phyloP scores from a whole-genome alignment of 1,139 yeast species.

The Suhomyces ambrosiae region DNA sequence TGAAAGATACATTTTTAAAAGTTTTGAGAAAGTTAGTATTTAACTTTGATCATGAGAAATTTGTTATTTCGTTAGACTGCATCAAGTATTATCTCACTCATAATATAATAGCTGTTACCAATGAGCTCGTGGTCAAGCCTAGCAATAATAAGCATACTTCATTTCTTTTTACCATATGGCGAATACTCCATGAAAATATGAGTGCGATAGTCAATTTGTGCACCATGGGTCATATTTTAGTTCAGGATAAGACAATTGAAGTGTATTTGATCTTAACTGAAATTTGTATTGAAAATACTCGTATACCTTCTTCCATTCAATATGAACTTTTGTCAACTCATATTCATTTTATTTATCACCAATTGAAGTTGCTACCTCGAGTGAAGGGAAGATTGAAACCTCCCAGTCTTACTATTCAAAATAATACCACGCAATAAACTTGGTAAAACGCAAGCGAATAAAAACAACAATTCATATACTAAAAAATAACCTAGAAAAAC shows the following conservation, averaged over 20 bases:
- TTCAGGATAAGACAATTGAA: constrained; percentile 7
- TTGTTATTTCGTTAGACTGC: constrained; percentile 10
- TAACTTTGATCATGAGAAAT: background rate
- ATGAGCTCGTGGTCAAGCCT: background rate
- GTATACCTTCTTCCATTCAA: constrained; percentile 9
- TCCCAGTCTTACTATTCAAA: too few relatives aligned
- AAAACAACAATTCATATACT: too few relatives aligned
- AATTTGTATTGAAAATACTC: constrained; percentile 4
- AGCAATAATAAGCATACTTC: background rate
- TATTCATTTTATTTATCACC: constrained; percentile 6
- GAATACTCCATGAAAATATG: background rate
- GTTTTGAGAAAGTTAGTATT: background rate
- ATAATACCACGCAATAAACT: too few relatives aligned
- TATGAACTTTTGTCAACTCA: constrained; percentile 8
- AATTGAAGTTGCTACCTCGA: background rate
- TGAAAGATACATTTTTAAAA: constrained; percentile 7
- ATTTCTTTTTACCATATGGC: background rate
- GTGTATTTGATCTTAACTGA: constrained; percentile 11
- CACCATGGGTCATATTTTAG: constrained; percentile 1
- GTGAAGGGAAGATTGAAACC: background rate
- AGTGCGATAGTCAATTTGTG: too few relatives aligned
- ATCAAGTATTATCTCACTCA: constrained; percentile 13
- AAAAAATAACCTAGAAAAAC: too few relatives aligned
- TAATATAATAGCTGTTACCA: constrained; percentile 2
- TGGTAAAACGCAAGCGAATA: too few relatives aligned